Base-by-base conservation (phyloP, 345 rosid species). In the Gossypium longicalyx region DNA sequence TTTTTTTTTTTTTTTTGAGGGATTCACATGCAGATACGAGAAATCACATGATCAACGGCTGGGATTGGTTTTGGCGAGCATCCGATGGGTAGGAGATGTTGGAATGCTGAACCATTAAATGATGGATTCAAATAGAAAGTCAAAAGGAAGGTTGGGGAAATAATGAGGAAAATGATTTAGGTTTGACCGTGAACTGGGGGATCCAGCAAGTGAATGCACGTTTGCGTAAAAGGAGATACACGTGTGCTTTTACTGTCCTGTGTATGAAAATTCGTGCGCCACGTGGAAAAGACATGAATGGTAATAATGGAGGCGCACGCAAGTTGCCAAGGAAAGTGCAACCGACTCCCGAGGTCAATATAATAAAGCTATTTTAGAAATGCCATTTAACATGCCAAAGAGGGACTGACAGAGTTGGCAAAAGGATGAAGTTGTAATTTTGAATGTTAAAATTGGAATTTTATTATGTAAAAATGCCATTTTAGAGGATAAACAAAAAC, bases 201-300 rank as follows among this genome's bases (percentile, higher is more conserved):
- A 80, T 85, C 82, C 75, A 77, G 85, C 81, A 66, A 77, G 80
- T 80, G 82, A 69, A 67, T 79, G 81, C 82, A 86, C 85, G 91
- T 82, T 92, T 65, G 86, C 72, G 70, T 29, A 44, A 49, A 58
- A 43, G 71, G 72, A 75, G 56, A 70, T 72, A 81, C 98, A 88
- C 86, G 86, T 88, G 86, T 81, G 87, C 91, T 75, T 81, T 62
- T 59, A 93, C 86, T 89, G 97, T 85, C 80, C 72, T 48, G 74
- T 19, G 80, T 62, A 49, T 78, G 3, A 81, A 73, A 77, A 73
- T 59, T 72, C 73, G 86, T 72, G 85, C 80, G 82, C 88, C 90
- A 83, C 87, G 82, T 82, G 76, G 79, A 82, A 80, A 74, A 74
- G 91, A 91, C 88, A 79, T 86, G 91, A 60, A 10, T 23, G 49